Base-by-base conservation (phyloP, 2,329 filamentous ascomycete genomes). In the Stachybotrys chlorohalonatus region DNA sequence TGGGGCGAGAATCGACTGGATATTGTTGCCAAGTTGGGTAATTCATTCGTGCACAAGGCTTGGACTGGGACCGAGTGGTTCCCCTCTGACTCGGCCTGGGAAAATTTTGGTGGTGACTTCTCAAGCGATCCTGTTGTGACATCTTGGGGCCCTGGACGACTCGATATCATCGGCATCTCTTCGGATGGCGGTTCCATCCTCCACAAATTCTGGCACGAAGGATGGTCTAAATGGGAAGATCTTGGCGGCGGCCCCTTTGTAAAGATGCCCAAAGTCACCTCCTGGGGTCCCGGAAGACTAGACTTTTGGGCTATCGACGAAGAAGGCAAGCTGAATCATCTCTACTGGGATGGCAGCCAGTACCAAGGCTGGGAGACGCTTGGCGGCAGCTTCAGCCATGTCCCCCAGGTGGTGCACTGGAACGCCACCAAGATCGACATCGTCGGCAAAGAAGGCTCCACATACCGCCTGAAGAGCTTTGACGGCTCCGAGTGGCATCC, bases 221-320 rank as follows among this genome's bases (percentile, higher is more conserved):
- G 50, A 17, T 52, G 50, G 50, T 52, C 50, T 16, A 42, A 45
- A 9, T 52, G 50, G 50, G 50, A 45, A 36, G 32, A 52, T 15
- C 32, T 52, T 2, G 16, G 36, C n/a, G 50, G 50, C 3, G 53
- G 53, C 1, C 53, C 53, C 8, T 54, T 54, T 16, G n/a, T 50
- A 5, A 47, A 31, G 17, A 51, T 31, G 3, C 53, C 53, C 31
- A 36, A 24, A 7, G 36, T 50, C n/a, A 54, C 53, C 31, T 54
- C 53, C 17, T 50, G 53, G 53, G 53, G 53, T 13, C 47, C 47
- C 7, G 24, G 47, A 3, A 11, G 53, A 13, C 46, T 54, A 9
- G 53, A 54, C 53, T 50, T 54, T 17, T 54, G 53, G 53, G 53
- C 53, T 16, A 31, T 54, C 31, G 52, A 49, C 2, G 16, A 54